Conservation (phyloP, 78 protist species). For the Dictyostelium citrinum region DNA sequence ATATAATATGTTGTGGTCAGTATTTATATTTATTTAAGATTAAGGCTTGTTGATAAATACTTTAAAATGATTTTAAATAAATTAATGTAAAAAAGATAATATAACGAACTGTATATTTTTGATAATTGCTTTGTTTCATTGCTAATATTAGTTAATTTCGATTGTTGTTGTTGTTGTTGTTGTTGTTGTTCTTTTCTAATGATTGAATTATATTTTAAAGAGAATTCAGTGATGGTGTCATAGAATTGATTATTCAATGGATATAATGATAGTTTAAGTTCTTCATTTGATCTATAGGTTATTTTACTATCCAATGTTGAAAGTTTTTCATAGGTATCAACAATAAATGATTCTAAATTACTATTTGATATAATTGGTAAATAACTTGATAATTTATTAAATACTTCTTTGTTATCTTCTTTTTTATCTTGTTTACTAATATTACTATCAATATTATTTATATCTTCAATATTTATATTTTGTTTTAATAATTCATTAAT, state of each 20-base stretch:
- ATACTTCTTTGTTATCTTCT: not conserved
- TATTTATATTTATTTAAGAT: too few relatives aligned
- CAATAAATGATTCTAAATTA: slow-evolving; percentile 10
- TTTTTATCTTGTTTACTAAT: not conserved
- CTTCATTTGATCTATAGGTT: not conserved
- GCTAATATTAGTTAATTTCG: not conserved
- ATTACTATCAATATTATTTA: not conserved
- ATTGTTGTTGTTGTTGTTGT: not conserved
- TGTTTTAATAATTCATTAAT: slow-evolving; percentile 22
- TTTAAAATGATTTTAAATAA: slow-evolving; percentile 14
- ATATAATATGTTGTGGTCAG: not conserved
- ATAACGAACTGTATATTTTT: slow-evolving; percentile 23
- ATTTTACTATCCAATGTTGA: not conserved
- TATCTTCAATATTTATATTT: not conserved
- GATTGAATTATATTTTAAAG: slow-evolving; percentile 60
- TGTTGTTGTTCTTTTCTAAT: slow-evolving; percentile 14
- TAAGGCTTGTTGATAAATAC: not conserved
- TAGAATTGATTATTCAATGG: slow-evolving; percentile 17
- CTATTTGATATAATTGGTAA: slow-evolving; percentile 15
- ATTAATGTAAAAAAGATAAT: slow-evolving; percentile 14
- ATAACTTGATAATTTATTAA: slow-evolving; percentile 34
- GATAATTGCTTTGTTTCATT: not conserved
- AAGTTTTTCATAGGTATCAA: not conserved
- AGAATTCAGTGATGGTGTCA: slow-evolving; percentile 24
- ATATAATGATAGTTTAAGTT: not conserved